Base-by-base conservation (phyloP, 2,329 filamentous ascomycete species). In the Blumeriella jaapii region DNA sequence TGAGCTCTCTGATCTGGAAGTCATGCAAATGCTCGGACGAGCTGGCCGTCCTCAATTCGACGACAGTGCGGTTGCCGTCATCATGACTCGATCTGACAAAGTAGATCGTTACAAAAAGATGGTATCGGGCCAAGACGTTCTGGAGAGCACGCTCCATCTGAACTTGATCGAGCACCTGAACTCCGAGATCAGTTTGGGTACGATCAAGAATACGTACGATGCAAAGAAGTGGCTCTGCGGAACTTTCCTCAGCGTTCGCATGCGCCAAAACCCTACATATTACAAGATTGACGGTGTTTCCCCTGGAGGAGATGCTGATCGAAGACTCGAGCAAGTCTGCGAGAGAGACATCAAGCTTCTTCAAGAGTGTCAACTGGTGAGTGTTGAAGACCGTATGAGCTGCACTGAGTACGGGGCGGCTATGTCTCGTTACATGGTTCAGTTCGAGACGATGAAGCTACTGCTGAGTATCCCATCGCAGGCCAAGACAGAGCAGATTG, bases 21-120 rank as follows among this genome's bases (percentile, higher is more conserved):
- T 89, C 42, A 89, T 89, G 78, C 84, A 93, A 50, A 93, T 93
- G 84, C 69, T 93, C 31, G 84, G 84, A 5, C 74, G 84, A 44
- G 84, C 84, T 32, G 84, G 85, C 1, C 68, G 84, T 13, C 84
- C 85, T 5, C 85, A 93, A 51, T 93, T 87, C 43, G 85, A 89
- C 48, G 68, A 74, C 31, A 82, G 63, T 39, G 84, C 82, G 3
- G 68, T 76, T 24, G 85, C 82, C 8, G 75, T 91, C 11, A 87
- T 93, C 36, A 73, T 93, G 62, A 91, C 84, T 0, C 69, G 72
- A 15, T 62, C 66, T n/a, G 62, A 74, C 4, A 79, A 77, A 31
- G 70, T 73, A 5, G 50, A 64, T 2, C 67, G 71, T 31, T 93
- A 91, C 50, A 72, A 86, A 47, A 74, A 65, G 45, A 75, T 93